Evolutionary conservation across 1,139 yeast genomes (phyloP).

Genomic region (Candida sanyaensis): DNA sequence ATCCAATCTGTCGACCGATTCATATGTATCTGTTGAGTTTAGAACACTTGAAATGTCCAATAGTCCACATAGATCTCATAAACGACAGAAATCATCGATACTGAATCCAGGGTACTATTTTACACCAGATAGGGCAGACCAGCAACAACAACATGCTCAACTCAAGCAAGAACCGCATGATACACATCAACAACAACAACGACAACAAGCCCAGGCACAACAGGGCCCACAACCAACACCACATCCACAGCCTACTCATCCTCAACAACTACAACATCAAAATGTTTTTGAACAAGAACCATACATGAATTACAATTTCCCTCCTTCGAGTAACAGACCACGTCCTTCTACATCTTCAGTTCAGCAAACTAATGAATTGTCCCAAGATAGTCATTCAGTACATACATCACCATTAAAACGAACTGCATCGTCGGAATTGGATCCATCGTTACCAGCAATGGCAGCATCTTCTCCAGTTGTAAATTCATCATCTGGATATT

Average conservation of each 20-base stretch:
- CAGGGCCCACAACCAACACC: constrained; percentile 1
- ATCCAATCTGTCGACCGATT: constrained; percentile 6
- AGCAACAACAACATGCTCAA: constrained; percentile 4
- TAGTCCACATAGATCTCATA: constrained; percentile 32
- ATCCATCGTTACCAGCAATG: constrained; percentile 7
- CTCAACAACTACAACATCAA: constrained; percentile 2
- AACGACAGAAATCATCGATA: constrained; percentile 44
- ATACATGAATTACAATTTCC: constrained; percentile 7
- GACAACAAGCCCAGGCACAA: background rate
- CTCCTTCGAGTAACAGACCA: constrained; percentile 4
- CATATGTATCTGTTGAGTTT: constrained; percentile 6
- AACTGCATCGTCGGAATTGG: constrained; percentile 13
- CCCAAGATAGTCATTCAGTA: constrained; percentile 10
- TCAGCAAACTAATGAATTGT: constrained; percentile 3
- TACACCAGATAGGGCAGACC: constrained; percentile 13
- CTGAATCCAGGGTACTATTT: constrained; percentile 39
- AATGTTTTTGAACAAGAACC: constrained; percentile 3
- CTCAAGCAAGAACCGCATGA: constrained; percentile 1
- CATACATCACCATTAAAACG: constrained; percentile 15
- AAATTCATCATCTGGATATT: constrained; percentile 7
- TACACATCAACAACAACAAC: constrained; percentile 1
- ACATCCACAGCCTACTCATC: background rate
- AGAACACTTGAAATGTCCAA: constrained; percentile 21
- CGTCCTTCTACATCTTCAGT: constrained; percentile 2
- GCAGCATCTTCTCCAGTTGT: constrained; percentile 10